Base-by-base conservation (phyloP, 1,284 basidiomycete species). In the Malassezia sympodialis region DNA sequence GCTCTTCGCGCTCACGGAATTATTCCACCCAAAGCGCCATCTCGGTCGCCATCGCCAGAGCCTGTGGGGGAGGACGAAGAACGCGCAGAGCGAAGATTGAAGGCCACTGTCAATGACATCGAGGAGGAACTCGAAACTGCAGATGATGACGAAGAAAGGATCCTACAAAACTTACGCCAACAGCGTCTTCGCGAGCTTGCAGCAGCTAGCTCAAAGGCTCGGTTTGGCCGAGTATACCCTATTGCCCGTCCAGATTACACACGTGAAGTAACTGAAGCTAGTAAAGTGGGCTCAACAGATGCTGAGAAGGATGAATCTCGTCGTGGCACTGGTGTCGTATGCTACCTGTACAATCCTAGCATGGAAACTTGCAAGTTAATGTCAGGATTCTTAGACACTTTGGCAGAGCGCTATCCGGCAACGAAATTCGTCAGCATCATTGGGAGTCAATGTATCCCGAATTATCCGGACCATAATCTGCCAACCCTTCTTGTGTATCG, bases 351-450 rank as follows among this genome's bases (percentile, higher is more conserved):
- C 77, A 90, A 90, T 73, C 87, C 90, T 62, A 61, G 67, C 10
- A 63, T 74, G 39, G 68, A 69, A 23, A 62, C 48, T 30, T 91
- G 88, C 54, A 84, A 89, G 56, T 82, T 85, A 43, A 78, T 90
- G 8, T 82, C 82, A 43, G 78, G 80, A 30, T 85, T 90, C 51
- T 77, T 98, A 30, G 79, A 80, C 15, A 80, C 79, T 1, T 79
- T 96, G 2, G 90, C 93, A 0, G 79, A 80, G 26, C 83, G 84
- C 51, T 86, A 96, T 75, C 88, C 90, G 2, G 83, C 85, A 24
- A 88, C 90, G 8, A 96, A 96, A 76, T 96, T 98, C 68, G 87
- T 96, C 59, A 89, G 87, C 32, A 96, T 98, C 66, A 83, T 93
- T 2, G 90, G 90, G 31, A 28, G 17, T 28, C 68, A 93, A 76